phyloP scores from a whole-genome alignment of 805 yeast genomes.

The Candida sanyiensis region DNA sequence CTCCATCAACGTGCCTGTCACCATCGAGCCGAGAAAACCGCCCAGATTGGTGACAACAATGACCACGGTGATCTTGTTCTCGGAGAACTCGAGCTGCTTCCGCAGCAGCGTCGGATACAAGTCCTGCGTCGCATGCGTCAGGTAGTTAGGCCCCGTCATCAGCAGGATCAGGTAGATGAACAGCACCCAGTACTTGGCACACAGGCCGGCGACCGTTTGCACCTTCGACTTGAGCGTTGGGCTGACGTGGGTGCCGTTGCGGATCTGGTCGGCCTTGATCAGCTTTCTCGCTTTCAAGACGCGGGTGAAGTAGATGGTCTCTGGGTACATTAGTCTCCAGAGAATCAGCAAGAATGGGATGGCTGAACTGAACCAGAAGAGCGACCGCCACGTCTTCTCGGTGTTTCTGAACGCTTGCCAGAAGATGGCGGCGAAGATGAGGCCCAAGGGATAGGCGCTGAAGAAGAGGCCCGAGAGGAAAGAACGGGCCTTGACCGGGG shows the following conservation, averaged over 20 bases:
- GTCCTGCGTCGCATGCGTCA: conserved; percentile 73
- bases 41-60: conserved; percentile 62
- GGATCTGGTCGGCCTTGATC: conserved; percentile 25
- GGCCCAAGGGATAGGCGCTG: conserved; percentile 60
- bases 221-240: conserved; percentile 21
- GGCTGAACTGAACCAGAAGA: conserved; percentile 70
- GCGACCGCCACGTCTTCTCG: conserved; percentile 56
- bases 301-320: conserved; percentile 45
- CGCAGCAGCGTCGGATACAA: conserved; percentile 60
- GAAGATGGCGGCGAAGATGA: conserved; percentile 57
- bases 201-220: conserved; percentile 29
- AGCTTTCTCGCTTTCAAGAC: conserved; percentile 27
- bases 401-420: conserved; percentile 52
- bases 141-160: conserved; percentile 66
- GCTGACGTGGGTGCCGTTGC: conserved; percentile 25
- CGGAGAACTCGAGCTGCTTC: conserved; percentile 43
- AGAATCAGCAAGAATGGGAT: conserved; percentile 51
- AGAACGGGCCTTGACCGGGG: conserved; percentile 57
- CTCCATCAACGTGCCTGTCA: conserved; percentile 51
- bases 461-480: conserved; percentile 56
- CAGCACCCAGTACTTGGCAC: conserved; percentile 55
- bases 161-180: conserved; percentile 51
- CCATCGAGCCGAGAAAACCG: conserved; percentile 57
- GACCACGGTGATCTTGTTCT: conserved; percentile 50
- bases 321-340: conserved; percentile 56